phyloP scores from a whole-genome alignment of 805 yeast genomes.

The Candida silvatica region DNA sequence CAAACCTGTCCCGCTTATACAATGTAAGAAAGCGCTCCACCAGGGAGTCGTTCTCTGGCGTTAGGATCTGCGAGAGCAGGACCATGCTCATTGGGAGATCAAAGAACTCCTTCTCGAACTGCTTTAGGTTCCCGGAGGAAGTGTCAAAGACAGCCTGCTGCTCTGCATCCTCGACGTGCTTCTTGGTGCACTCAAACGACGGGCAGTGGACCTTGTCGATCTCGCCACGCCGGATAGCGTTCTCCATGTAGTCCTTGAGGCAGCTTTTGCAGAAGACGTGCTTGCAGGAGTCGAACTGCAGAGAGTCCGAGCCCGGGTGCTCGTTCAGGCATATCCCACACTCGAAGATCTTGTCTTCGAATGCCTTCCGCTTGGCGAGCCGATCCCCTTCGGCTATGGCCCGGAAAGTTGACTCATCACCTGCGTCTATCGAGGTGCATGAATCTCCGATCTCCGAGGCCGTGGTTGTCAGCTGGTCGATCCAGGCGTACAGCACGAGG shows the following conservation, averaged over 20 bases:
- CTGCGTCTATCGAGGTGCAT: constrained; percentile 26
- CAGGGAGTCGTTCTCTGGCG: constrained; percentile 12
- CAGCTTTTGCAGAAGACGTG: constrained; percentile 44
- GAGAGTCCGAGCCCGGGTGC: too few relatives aligned
- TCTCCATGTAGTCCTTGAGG: constrained; percentile 30
- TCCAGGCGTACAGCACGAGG: too few relatives aligned
- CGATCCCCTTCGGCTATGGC: constrained; percentile 13
- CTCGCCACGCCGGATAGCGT: constrained; percentile 38
- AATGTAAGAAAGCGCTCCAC: constrained; percentile 31
- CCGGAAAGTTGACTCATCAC: constrained; percentile 22
- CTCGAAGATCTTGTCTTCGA: too few relatives aligned
- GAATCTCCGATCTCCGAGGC: constrained; percentile 7
- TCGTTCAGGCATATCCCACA: too few relatives aligned
- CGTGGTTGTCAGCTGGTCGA: constrained; percentile 9
- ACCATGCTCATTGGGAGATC: constrained; percentile 29
- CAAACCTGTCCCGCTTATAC: constrained; percentile 31
- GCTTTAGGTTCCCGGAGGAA: constrained; percentile 15
- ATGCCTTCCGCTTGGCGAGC: too few relatives aligned
- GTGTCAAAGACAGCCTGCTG: constrained; percentile 5
- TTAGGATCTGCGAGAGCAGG: too few relatives aligned
- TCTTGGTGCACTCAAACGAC: constrained; percentile 36
- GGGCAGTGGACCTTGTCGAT: constrained; percentile 51
- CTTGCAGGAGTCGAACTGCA: constrained; percentile 26
- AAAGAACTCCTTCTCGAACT: constrained; percentile 31
- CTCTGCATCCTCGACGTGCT: constrained; percentile 7